These are phyloP conservation scores for Stromatinia cepivora DNA, from an alignment of 2,329 filamentous ascomycete species.

Conservation along the genomic window DNA sequence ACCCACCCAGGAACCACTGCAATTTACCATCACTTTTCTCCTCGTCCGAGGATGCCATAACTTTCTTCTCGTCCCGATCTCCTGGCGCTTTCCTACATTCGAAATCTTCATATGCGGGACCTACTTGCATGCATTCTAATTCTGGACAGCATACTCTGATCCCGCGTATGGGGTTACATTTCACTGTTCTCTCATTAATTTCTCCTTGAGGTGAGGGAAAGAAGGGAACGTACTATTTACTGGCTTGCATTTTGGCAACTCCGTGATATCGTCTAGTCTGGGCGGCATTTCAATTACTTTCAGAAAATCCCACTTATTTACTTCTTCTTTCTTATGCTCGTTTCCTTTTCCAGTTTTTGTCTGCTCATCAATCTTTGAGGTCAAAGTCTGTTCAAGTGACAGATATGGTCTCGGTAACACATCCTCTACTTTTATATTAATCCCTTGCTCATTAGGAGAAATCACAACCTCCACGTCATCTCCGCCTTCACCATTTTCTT, in stretches of 20 bases:
- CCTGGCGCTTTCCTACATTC: neutral
- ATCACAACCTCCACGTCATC: too few relatives aligned
- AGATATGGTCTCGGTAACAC: neutral
- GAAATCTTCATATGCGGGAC: neutral
- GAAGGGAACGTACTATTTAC: neutral
- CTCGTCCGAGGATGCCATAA: neutral
- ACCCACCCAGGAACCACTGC: neutral
- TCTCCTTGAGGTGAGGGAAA: neutral
- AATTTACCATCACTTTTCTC: neutral
- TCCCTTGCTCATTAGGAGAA: too few relatives aligned
- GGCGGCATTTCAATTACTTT: neutral
- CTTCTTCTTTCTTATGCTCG: neutral
- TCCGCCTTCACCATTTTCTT: too few relatives aligned
- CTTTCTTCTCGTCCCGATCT: neutral
- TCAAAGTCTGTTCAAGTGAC: neutral
- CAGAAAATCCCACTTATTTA: neutral
- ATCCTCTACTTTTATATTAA: too few relatives aligned
- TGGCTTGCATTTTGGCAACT: conserved; percentile 4
- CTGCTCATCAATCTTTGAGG: neutral
- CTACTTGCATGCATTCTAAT: neutral
- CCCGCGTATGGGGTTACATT: neutral
- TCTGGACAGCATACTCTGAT: conserved; percentile 9
- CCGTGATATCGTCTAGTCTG: conserved; percentile 12
- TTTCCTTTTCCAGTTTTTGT: neutral
- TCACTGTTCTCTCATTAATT: neutral